Percentiles rank a stretch among this genome's conserved stretches.
phyloP scores from a whole-genome alignment of 164 flowering plant genomes.

The Taxillus chinensis region DNA sequence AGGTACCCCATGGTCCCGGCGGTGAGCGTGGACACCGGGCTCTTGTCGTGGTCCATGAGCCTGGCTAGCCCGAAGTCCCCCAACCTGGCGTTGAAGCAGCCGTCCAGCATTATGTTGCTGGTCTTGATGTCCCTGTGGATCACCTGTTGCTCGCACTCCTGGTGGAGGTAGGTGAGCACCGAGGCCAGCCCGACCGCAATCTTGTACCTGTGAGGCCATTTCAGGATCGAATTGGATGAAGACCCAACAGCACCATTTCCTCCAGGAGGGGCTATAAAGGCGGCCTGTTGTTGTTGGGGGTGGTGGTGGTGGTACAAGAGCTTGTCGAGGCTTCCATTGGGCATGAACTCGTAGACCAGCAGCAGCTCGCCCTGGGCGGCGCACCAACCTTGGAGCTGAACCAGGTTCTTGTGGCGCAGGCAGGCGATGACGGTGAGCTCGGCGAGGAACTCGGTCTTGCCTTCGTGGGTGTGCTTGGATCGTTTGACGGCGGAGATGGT shows the following conservation, averaged over 20 bases:
- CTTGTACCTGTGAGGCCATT: constrained; percentile 56
- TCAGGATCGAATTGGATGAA: constrained; percentile 9
- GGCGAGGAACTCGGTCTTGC: constrained; percentile 64
- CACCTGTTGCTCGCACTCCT: constrained; percentile 91
- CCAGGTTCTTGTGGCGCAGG: constrained; percentile 78
- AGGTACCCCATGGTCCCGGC: constrained; percentile 97
- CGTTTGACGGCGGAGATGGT: constrained; percentile 52
- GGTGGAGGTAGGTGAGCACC: constrained; percentile 61
- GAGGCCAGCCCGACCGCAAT: constrained; percentile 77
- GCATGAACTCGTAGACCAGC: constrained; percentile 89
- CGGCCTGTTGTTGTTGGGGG: too few relatives aligned
- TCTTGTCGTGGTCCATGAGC: constrained; percentile 84
- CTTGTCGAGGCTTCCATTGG: constrained; percentile 72
- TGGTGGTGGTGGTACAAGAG: constrained; percentile 37
- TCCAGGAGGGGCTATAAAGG: too few relatives aligned
- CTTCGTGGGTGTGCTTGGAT: constrained; percentile 59
- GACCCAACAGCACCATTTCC: constrained; percentile 9
- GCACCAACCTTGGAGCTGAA: constrained; percentile 95
- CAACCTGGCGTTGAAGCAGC: constrained; percentile 53
- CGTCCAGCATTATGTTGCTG: constrained; percentile 76
- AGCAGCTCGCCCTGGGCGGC: constrained; percentile 69
- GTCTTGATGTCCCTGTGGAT: constrained; percentile 88
- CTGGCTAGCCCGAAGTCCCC: constrained; percentile 91
- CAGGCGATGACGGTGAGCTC: constrained; percentile 72
- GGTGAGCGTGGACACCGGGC: constrained; percentile 81